Conservation (phyloP, 139 green algal genomes). For the Chlorokybus atmophyticus region DNA sequence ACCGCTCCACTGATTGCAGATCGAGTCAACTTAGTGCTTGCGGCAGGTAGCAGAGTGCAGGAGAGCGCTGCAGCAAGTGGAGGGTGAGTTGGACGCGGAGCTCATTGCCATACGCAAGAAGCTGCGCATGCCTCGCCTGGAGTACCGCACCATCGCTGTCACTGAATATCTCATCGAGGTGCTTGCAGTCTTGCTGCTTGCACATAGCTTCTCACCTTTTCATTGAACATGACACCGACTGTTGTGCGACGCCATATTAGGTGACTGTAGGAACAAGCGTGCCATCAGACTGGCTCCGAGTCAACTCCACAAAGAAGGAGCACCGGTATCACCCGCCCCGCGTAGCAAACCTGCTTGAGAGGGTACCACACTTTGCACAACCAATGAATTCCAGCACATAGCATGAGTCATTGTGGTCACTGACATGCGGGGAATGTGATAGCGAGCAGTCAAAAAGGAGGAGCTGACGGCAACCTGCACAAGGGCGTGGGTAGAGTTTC, state of each 20-base stretch:
- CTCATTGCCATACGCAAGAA: slow-evolving; percentile 27
- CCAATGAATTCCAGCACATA: no score
- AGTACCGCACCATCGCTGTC: slow-evolving; percentile 31
- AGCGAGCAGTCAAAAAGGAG: slow-evolving; percentile 45
- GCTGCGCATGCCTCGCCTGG: slow-evolving; percentile 26
- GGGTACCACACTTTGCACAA: no score
- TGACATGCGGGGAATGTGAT: no score
- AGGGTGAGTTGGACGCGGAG: slow-evolving; percentile 32
- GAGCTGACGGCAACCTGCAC: slow-evolving; percentile 26
- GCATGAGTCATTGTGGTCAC: no score
- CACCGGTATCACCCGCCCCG: slow-evolving; percentile 49
- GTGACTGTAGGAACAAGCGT: no score
- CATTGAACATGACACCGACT: no score
- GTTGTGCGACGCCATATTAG: no score
- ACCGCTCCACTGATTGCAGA: no score
- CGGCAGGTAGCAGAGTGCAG: slow-evolving; percentile 20
- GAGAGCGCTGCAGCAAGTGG: slow-evolving; percentile 12
- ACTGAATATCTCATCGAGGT: slow-evolving; percentile 64
- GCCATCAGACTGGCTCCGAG: slow-evolving; percentile 35
- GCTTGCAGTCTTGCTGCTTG: no score
- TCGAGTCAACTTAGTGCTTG: no score
- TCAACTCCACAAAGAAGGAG: slow-evolving; percentile 59
- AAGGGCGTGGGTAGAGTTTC: slow-evolving; percentile 40
- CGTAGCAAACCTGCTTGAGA: slow-evolving; percentile 32
- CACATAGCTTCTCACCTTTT: no score